Base-by-base conservation (phyloP, 176 grass and related monocot genomes). In the Musa acuminata region DNA sequence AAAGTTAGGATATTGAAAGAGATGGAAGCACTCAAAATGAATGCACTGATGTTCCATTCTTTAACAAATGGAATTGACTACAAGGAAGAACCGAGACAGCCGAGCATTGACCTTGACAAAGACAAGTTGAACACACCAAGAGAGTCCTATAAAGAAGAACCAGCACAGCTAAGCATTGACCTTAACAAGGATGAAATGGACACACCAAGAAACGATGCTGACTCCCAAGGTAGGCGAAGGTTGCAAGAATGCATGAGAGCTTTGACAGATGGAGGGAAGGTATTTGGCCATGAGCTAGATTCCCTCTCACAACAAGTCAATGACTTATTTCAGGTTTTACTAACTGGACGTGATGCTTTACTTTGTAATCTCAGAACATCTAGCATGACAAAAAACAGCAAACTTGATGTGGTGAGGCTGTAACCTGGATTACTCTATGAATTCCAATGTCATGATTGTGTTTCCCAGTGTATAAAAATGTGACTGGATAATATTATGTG, bases 281-380 rank as follows among this genome's bases (percentile, higher is more conserved):
- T 2, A 17, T 72, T 94, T 23, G 26, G 75, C 6, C 51, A 77
- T 1, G 80, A 84, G 54, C 21, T 99, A 70, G 90, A 93, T 71
- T 80, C 72, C 0, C 11, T 94, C 52, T 89, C 88, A 0, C 91
- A 91, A 64, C 78, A 67, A 57, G 90, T 94, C 16, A 83, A 80
- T 27, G 80, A 91, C 54, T 89, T 99, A 65, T 99, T 99, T 77
- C 86, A 89, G 63, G 75, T 84, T 1, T 84, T 99, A 63, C 74
- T 99, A 64, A 85, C 76, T 5, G 90, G 90, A 26, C 90, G 90
- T 65, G 95, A 99, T 67, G 88, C 88, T 14, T 83, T 94, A 53
- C 90, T 99, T 8, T 91, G 84, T 82, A 94, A 99, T 78, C 86
- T 99, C 9, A 70, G 67, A n/a, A 17, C 48, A 70, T 70, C 67